phyloP scores from a whole-genome alignment of 352 stramenopile genomes.

The Phytophthora pistaciae region DNA sequence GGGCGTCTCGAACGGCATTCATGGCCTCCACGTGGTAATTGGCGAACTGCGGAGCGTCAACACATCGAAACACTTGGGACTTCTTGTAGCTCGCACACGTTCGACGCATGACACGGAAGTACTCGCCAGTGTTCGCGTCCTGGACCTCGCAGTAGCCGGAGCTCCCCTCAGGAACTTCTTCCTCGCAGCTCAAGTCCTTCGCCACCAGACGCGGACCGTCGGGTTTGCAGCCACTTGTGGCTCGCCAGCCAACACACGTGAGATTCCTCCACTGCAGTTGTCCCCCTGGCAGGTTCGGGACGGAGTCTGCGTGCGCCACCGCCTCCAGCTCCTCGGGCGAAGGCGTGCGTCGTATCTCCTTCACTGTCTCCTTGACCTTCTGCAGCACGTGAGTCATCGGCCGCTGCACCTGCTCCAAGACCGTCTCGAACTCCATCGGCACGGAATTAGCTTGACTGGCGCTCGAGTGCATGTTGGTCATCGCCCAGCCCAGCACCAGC shows the following conservation, averaged over 20 bases:
- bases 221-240: conserved; percentile 50
- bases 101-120: conserved; percentile 32
- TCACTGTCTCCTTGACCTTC: conserved; percentile 18
- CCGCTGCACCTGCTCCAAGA: conserved; percentile 21
- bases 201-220: conserved; percentile 37
- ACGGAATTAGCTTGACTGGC: conserved; percentile 11
- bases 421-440: conserved; percentile 3
- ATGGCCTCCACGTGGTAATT: conserved; percentile 31
- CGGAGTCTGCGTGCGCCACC: conserved; percentile 15
- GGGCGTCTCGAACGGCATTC: conserved; percentile 1
- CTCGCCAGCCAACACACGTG: conserved; percentile 57
- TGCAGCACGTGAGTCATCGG: conserved; percentile 21
- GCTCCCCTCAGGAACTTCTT: conserved; percentile 26
- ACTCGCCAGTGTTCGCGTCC: conserved; percentile 18
- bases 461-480: conserved; percentile 22
- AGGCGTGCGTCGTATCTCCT: conserved; percentile 24
- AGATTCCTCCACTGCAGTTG: conserved; percentile 25
- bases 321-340: conserved; percentile 21
- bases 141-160: conserved; percentile 57
- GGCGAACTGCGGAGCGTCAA: conserved; percentile 42
- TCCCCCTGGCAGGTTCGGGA: conserved; percentile 22
- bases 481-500: conserved; percentile 18
- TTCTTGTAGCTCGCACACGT: conserved; percentile 36
- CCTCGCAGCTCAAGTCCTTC: conserved; percentile 45
- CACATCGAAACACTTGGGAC: conserved; percentile 45